Evolutionary conservation across 352 stramenopile species (phyloP), one percentile per base, ranked within the genome.

Genomic region (Sclerospora graminicola): DNA sequence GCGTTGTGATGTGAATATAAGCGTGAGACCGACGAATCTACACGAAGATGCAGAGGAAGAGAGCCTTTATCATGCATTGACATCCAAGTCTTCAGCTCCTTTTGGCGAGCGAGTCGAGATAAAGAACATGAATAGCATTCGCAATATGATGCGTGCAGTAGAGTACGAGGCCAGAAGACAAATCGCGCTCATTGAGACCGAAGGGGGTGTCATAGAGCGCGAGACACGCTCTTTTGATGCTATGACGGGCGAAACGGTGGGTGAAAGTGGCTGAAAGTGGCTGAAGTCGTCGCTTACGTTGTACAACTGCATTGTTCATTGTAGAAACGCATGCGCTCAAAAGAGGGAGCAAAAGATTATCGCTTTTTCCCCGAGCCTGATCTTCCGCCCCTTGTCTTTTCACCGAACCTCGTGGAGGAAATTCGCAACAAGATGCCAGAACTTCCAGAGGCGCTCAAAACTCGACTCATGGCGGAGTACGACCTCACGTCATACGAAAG

Each of bases 81-180:
- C n/a, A n/a, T n/a, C n/a, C n/a, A n/a, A n/a, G n/a, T n/a, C n/a
- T n/a, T 44, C 48, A 2, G 19, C 48, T 36, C 48, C 60, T 16
- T 87, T 89, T 39, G 76, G 79, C 10, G 70, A 90, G 46, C 60
- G 84, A 39, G 84, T 95, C 9, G 88, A 97, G 72, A 83, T 98
- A 13, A 98, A 98, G 58, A 98, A 98, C 72, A 84, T 98, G 55
- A 98, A 98, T 68, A 97, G 87, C 11, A 81, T 98, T 43, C 78
- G 83, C 31, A 77, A 86, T 44, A 76, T 96, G 60, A 80, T 86
- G 57, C 69, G 68, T 15, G 91, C 92, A 7, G 84, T 84, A 14
- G 86, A 97, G 48, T 97, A 89, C 57, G 95, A 98, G 60, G 84
- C 84, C 8, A 60, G 76, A n/a, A 76, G 95, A 14, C 92, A 98